Conservation (phyloP, 495 filamentous ascomycete genomes). For the Xylaria curta region DNA sequence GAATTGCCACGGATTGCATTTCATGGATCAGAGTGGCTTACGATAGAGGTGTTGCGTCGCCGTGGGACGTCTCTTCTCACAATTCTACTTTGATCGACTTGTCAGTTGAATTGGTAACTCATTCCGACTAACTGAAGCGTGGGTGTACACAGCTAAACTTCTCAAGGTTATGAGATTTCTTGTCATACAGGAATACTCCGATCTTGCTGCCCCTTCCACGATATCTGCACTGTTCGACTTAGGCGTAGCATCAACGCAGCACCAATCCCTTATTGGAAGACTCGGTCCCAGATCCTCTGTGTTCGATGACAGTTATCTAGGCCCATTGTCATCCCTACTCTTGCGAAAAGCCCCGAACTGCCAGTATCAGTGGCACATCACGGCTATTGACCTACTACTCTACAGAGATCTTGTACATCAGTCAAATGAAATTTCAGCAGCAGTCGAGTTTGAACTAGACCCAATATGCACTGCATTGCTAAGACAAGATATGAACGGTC, state of each 20-base stretch:
- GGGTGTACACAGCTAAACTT: neutral
- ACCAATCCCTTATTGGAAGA: neutral
- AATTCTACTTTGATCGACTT: neutral
- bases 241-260: neutral
- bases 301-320: neutral
- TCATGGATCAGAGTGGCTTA: slow-evolving; percentile 7
- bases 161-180: neutral
- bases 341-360: neutral
- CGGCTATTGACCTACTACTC: neutral
- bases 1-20: neutral
- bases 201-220: neutral
- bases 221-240: neutral
- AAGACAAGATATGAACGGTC: neutral
- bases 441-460: slow-evolving; percentile 4
- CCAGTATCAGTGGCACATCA: neutral
- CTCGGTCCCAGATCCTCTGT: neutral
- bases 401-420: neutral
- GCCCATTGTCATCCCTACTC: neutral
- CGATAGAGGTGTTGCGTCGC: neutral
- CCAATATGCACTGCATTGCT: neutral
- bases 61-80: neutral
- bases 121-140: neutral
- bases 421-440: neutral
- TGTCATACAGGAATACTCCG: neutral
- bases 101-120: neutral